Percentiles rank a stretch among this genome's conserved stretches.
Evolutionary conservation across 83 land plant species (phyloP).

Genomic region (Thuja plicata): DNA sequence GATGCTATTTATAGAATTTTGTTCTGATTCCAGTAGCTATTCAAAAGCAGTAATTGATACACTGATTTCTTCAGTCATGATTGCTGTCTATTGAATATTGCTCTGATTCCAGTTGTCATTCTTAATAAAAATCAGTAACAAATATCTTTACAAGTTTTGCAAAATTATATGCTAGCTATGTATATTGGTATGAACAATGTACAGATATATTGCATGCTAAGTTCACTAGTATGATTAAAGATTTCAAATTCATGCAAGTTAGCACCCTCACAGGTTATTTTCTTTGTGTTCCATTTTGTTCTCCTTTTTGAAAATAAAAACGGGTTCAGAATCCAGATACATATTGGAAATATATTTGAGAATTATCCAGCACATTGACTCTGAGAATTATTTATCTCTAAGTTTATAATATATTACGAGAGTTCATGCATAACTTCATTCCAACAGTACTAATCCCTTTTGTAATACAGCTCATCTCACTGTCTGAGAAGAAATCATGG

Average conservation of each 20-base stretch:
- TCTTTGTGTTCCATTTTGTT: neutral
- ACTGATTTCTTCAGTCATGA: neutral
- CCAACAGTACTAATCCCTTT: neutral
- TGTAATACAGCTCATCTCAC: slow-evolving; percentile 2
- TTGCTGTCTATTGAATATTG: neutral
- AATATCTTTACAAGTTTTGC: neutral
- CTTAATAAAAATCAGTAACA: neutral
- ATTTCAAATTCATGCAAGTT: neutral
- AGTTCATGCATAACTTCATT: neutral
- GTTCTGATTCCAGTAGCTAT: neutral
- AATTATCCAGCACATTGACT: neutral
- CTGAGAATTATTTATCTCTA: neutral
- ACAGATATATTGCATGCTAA: neutral
- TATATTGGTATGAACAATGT: neutral
- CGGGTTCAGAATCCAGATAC: neutral
- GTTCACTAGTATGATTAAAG: neutral
- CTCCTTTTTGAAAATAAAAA: neutral
- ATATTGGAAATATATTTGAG: neutral
- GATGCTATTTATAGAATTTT: neutral
- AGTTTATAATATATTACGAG: neutral
- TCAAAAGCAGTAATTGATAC: slow-evolving; percentile 8
- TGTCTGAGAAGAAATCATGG: slow-evolving; percentile 11
- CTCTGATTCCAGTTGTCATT: neutral
- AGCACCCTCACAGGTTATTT: neutral
- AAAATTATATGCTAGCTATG: neutral